A percentile compares a stretch with the other conserved stretches of the same genome.
Conservation (phyloP, 805 yeast species). For the Metschnikowia peoriensis region DNA sequence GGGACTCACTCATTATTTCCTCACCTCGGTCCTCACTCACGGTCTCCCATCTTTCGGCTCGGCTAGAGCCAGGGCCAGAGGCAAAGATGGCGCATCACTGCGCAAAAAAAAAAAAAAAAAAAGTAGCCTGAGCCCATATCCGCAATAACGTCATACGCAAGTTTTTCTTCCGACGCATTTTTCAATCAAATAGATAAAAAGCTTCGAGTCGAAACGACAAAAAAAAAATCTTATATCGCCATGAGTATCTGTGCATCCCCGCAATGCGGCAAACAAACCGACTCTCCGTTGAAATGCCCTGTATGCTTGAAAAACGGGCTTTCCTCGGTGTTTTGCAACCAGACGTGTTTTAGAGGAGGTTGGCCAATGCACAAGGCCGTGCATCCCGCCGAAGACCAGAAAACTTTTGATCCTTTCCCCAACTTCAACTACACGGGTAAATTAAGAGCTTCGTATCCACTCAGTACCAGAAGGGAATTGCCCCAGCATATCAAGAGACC, state of each 20-base stretch:
- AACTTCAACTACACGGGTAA: conserved; percentile 70
- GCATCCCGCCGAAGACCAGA: conserved; percentile 57
- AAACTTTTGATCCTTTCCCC: conserved; percentile 86
- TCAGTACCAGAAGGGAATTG: conserved; percentile 65
- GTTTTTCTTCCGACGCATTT: background rate
- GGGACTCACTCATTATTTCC: background rate
- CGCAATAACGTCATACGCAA: background rate
- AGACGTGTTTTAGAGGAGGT: conserved; percentile 71
- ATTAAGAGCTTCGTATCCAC: conserved; percentile 77
- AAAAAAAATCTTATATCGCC: background rate
- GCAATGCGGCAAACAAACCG: conserved; percentile 81
- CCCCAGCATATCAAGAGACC: conserved; percentile 74
- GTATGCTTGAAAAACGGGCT: conserved; percentile 75
- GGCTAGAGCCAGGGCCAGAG: background rate
- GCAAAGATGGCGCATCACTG: background rate
- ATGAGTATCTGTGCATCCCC: conserved; percentile 61
- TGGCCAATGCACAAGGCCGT: conserved; percentile 74
- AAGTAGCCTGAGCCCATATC: background rate
- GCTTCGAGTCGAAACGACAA: background rate
- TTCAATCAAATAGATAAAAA: background rate
- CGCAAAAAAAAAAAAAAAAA: background rate
- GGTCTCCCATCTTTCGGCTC: background rate
- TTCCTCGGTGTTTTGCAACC: conserved; percentile 72
- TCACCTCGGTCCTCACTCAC: no score
- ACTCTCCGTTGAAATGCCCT: conserved; percentile 82